Conservation (phyloP, 306 rosid genomes). For the Trifolium repens region DNA sequence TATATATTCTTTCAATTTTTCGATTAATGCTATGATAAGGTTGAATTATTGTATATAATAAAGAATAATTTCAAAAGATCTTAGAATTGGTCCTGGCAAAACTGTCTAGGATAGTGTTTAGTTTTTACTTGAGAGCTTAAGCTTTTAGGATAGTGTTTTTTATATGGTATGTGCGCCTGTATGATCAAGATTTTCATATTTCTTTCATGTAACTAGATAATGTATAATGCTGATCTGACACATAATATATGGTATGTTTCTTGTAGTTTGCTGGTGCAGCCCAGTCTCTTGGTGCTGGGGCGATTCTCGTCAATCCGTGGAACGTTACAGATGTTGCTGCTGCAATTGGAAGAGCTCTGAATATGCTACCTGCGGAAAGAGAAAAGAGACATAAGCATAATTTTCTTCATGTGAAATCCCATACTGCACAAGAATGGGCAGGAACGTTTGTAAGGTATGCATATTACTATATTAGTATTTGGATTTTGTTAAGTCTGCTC, state of each 20-base stretch:
- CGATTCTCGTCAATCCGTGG: slow-evolving; percentile 94
- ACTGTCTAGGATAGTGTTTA: neutral
- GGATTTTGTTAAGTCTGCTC: neutral
- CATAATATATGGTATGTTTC: slow-evolving; percentile 27
- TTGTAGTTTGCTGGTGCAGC: slow-evolving; percentile 99
- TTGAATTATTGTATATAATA: neutral
- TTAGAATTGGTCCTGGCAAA: slow-evolving; percentile 8
- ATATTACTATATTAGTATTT: slow-evolving; percentile 18
- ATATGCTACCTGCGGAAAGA: slow-evolving; percentile 73
- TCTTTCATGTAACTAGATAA: neutral
- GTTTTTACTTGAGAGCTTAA: neutral
- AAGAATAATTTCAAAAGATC: slow-evolving; percentile 5
- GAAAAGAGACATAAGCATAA: slow-evolving; percentile 86
- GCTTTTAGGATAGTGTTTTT: slow-evolving; percentile 5
- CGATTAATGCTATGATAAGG: slow-evolving; percentile 22
- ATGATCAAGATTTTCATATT: slow-evolving; percentile 1
- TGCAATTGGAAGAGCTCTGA: slow-evolving; percentile 75
- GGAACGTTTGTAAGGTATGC: slow-evolving; percentile 91
- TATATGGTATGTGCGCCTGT: neutral
- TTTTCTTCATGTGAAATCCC: slow-evolving; percentile 74
- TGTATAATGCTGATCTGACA: slow-evolving; percentile 37
- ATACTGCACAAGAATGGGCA: slow-evolving; percentile 99
- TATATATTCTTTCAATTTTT: slow-evolving; percentile 1
- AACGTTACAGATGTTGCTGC: slow-evolving; percentile 85
- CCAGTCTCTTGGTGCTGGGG: slow-evolving; percentile 97